phyloP scores from a whole-genome alignment of 345 rosid species.

The Lepidium africanum region DNA sequence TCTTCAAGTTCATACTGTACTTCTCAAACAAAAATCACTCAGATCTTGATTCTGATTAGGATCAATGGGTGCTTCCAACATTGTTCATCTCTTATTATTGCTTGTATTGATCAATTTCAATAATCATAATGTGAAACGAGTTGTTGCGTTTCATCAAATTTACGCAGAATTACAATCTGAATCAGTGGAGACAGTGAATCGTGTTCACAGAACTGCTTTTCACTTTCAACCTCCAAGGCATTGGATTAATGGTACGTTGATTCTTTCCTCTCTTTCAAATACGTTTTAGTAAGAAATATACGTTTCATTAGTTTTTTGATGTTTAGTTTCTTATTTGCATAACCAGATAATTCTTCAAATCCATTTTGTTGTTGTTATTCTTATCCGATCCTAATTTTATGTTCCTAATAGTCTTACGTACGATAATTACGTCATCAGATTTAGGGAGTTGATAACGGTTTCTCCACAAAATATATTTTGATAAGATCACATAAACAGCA shows the following conservation, averaged over 20 bases:
- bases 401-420: background rate
- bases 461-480: too few species aligned
- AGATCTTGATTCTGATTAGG: background rate
- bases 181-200: slow-evolving; percentile 20
- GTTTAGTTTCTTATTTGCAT: background rate
- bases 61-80: slow-evolving; percentile 8
- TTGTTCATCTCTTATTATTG: background rate
- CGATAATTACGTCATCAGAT: background rate
- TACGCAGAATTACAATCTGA: slow-evolving; percentile 37
- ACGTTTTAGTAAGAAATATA: background rate
- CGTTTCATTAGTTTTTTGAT: background rate
- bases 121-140: slow-evolving; percentile 28
- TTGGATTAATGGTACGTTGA: slow-evolving; percentile 80
- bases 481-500: background rate
- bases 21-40: background rate
- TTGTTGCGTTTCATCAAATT: slow-evolving; percentile 37
- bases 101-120: slow-evolving; percentile 3
- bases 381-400: too few species aligned
- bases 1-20: background rate
- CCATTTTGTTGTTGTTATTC: background rate
- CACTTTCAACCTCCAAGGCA: slow-evolving; percentile 82
- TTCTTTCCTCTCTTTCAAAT: background rate
- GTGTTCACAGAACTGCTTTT: slow-evolving; percentile 50
- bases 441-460: too few species aligned
- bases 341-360: background rate